Conservation (phyloP, 1,284 basidiomycete species). For the Malassezia nana region DNA sequence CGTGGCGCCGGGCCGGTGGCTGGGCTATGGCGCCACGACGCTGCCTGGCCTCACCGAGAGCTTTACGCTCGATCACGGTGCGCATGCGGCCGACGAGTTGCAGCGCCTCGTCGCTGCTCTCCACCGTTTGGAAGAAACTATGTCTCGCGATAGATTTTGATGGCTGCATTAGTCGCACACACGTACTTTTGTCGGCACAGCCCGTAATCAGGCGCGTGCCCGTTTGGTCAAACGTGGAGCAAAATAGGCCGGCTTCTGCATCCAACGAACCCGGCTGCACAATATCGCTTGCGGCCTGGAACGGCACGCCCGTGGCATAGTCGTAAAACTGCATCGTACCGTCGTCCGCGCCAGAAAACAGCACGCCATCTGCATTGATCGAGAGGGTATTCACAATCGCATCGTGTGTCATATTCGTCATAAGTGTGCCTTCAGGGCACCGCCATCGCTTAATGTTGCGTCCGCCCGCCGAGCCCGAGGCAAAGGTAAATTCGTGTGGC, state of each 20-base stretch:
- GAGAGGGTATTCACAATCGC: conserved; percentile 93
- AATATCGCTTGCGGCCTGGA: conserved; percentile 85
- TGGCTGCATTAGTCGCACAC: conserved; percentile 9
- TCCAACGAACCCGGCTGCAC: conserved; percentile 94
- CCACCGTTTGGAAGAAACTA: conserved; percentile 10
- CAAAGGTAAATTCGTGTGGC: conserved; percentile 80
- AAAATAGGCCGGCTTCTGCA: conserved; percentile 80
- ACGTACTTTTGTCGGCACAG: conserved; percentile 76
- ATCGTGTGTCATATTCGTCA: conserved; percentile 91
- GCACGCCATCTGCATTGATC: conserved; percentile 87
- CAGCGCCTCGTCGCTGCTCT: conserved; percentile 23
- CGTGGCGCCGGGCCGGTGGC: conserved; percentile 79
- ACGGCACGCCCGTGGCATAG: conserved; percentile 83
- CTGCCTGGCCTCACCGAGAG: conserved; percentile 69
- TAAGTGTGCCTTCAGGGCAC: conserved; percentile 86
- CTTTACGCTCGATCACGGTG: conserved; percentile 42
- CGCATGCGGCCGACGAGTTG: conserved; percentile 27
- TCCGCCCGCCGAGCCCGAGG: conserved; percentile 82
- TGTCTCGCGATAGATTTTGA: conserved; percentile 19
- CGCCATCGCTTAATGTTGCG: conserved; percentile 99
- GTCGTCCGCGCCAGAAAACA: conserved; percentile 67
- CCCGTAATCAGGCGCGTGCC: conserved; percentile 86
- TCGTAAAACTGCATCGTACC: conserved; percentile 52
- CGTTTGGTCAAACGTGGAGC: conserved; percentile 89
- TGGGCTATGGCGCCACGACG: conserved; percentile 75